Conservation (phyloP, 352 stramenopile genomes). For the Globisporangium emineosum region DNA sequence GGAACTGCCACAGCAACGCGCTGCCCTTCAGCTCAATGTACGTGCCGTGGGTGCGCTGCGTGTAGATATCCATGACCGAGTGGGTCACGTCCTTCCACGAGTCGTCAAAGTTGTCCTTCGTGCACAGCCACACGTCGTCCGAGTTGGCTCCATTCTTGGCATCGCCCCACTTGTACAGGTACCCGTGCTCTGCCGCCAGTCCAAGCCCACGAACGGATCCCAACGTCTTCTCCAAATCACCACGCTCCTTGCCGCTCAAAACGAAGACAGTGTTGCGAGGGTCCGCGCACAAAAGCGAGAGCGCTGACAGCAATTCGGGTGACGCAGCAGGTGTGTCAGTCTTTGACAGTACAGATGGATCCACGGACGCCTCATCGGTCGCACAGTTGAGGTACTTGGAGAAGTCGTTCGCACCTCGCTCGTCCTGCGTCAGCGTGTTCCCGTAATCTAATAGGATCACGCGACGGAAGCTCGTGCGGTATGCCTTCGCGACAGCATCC, state of each 20-base stretch:
- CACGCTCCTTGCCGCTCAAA: slow-evolving; percentile 94
- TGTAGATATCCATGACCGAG: slow-evolving; percentile 99
- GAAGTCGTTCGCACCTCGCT: slow-evolving; percentile 68
- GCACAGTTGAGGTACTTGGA: slow-evolving; percentile 78
- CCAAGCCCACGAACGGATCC: slow-evolving; percentile 93
- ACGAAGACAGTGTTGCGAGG: slow-evolving; percentile 99
- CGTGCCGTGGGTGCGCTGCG: slow-evolving; percentile 97
- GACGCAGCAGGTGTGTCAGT: slow-evolving; percentile 47
- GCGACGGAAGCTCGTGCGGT: slow-evolving; percentile 77
- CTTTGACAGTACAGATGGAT: slow-evolving; percentile 31
- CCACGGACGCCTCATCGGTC: slow-evolving; percentile 22
- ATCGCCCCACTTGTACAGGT: slow-evolving; percentile 96
- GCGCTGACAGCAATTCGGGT: slow-evolving; percentile 78
- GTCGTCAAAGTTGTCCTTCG: slow-evolving; percentile 91
- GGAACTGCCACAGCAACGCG: slow-evolving; percentile 98
- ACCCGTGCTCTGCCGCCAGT: slow-evolving; percentile 97
- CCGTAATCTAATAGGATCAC: slow-evolving; percentile 99
- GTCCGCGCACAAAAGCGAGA: slow-evolving; percentile 93
- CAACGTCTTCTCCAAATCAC: slow-evolving; percentile 93
- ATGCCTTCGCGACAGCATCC: slow-evolving; percentile 88
- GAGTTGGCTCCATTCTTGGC: slow-evolving; percentile 27
- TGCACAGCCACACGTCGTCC: slow-evolving; percentile 78
- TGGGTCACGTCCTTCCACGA: slow-evolving; percentile 97
- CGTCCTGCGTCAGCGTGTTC: slow-evolving; percentile 95
- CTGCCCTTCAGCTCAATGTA: slow-evolving; percentile 99